These are phyloP conservation scores for Boehmeria nivea DNA, from an alignment of 306 rosid genomes.

Conservation along the genomic window DNA sequence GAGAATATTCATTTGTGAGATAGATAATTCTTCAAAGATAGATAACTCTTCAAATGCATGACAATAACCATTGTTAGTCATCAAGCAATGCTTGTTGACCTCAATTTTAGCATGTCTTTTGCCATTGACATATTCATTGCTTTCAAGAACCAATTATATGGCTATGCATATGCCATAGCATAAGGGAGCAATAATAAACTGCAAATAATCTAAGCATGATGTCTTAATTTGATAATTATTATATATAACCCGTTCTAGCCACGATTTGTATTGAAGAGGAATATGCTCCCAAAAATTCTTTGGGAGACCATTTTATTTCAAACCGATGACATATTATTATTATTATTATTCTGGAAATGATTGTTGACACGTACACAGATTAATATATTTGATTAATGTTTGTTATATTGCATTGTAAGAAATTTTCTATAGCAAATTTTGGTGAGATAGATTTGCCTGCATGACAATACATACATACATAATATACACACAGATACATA, in stretches of 20 bases:
- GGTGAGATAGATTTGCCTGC: too few species aligned
- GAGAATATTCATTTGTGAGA: too few species aligned
- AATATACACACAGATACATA: too few species aligned
- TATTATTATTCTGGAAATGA: not conserved
- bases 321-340: not conserved
- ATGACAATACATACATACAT: too few species aligned
- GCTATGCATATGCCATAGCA: not conserved
- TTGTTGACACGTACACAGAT: not conserved
- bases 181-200: not conserved
- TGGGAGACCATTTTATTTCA: not conserved
- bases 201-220: not conserved
- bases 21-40: too few species aligned
- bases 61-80: not conserved
- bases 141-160: constrained; percentile 5
- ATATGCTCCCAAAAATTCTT: constrained; percentile 24
- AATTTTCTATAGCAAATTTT: too few species aligned
- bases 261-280: constrained; percentile 4
- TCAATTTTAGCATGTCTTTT: not conserved
- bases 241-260: not conserved
- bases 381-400: too few species aligned
- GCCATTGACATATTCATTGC: constrained; percentile 8
- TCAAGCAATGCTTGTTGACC: constrained; percentile 14
- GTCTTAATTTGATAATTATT: not conserved
- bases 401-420: too few species aligned
- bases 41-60: not conserved